These are phyloP conservation scores for Melanomma pulvis-pyrius DNA, from an alignment of 495 filamentous ascomycete species.

Conservation along the genomic window DNA sequence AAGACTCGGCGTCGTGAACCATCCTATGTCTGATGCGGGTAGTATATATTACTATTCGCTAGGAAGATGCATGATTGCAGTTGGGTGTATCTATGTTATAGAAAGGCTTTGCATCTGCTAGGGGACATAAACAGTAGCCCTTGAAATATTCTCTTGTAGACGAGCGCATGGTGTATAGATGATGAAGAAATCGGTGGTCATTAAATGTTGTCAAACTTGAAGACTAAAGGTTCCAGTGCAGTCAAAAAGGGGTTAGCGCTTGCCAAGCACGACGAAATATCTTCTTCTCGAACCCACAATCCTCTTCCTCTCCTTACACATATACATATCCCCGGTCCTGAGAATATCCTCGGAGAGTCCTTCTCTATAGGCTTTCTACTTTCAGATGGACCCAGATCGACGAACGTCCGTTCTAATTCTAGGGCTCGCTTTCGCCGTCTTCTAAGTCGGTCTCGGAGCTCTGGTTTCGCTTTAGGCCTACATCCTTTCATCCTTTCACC, in stretches of 20 bases:
- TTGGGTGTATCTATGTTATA: too few species aligned
- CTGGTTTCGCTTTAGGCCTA: slow-evolving; percentile 39
- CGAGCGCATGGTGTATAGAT: too few species aligned
- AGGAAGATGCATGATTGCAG: too few species aligned
- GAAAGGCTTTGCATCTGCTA: too few species aligned
- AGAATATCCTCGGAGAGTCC: neutral
- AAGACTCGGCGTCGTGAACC: too few species aligned
- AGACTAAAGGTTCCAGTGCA: neutral
- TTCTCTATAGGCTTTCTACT: neutral
- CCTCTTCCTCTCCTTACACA: slow-evolving; percentile 14
- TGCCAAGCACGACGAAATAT: slow-evolving; percentile 8
- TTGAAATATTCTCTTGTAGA: too few species aligned
- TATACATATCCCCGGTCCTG: slow-evolving; percentile 27
- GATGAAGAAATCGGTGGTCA: too few species aligned
- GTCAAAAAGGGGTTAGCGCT: slow-evolving; percentile 11
- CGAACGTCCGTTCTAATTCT: slow-evolving; percentile 37
- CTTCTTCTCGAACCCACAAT: neutral
- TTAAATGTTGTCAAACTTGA: neutral
- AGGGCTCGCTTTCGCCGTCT: slow-evolving; percentile 28
- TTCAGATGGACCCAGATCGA: slow-evolving; percentile 31
- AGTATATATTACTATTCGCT: too few species aligned
- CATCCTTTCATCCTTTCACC: slow-evolving; percentile 12
- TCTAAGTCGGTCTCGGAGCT: slow-evolving; percentile 27
- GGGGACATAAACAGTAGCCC: too few species aligned
- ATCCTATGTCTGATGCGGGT: too few species aligned